Evolutionary conservation across 1,284 basidiomycete genomes (phyloP), one percentile per base, ranked within the genome.

Genomic region (Pseudozyma tsukubaensis): DNA sequence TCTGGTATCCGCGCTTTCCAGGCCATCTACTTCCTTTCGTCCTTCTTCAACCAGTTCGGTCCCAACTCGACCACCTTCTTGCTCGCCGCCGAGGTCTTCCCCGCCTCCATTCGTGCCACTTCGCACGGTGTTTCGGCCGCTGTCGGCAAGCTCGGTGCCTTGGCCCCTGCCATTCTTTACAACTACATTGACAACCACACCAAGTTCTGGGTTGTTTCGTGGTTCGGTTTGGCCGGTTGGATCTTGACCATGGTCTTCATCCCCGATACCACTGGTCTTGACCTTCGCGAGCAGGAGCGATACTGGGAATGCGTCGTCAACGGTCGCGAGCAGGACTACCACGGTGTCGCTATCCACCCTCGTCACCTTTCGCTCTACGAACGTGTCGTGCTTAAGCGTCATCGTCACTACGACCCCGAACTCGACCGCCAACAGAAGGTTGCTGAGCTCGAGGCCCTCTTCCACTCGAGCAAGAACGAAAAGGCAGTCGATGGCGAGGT

Each of bases 31-130:
- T 88, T 86, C 81, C 81, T 87, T 39, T 85, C 86, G 39, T 85
- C 85, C 14, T 88, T 88, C 86, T 88, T 87, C 86, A 86, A 86
- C 77, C 87, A 88, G 81, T 87, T 87, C 54, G 87, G 88, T 45
- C 87, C 87, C 68, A 88, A 87, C 83, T 83, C 81, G 51, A 85
- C 82, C 39, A 80, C 80, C 21, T 86, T 86, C 82, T 68, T 85
- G 40, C 77, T 82, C 32, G 83, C 83, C 18, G 85, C 83, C 61
- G 85, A 85, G 65, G 79, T 83, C 13, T 85, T 77, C 75, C 83
- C 85, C 14, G 81, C 84, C 13, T 84, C 82, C 35, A 83, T 86
- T 53, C 85, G 85, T 36, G 80, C 81, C 21, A 85, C 85, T 5
- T 84, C 84, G 43, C 85, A 86, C 68, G 85, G 85, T 59, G 72